Evolutionary conservation across 495 filamentous ascomycete genomes (phyloP), one percentile per base, ranked within the genome.

Genomic region (Patellaria atrata): DNA sequence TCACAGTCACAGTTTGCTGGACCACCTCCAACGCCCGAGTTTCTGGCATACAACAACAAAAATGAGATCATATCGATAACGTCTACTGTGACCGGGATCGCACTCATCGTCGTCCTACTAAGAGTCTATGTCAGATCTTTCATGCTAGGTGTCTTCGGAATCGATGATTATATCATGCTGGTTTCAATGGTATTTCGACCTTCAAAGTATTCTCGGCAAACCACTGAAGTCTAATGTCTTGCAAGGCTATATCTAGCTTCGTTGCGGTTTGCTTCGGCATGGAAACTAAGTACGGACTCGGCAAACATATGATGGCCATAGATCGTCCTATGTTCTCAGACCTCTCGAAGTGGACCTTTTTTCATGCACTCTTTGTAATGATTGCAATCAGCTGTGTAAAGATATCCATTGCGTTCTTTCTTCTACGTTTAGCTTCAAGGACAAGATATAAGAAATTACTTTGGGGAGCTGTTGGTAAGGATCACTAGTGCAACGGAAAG

Each of bases 101-200:
- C 51, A 5, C 32, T 51, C 5, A 1, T 49, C 3, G 30, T 48
- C 10, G 45, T 54, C 2, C 22, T 46, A 2, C 34, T 57, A 9
- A 40, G 53, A 3, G 27, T 44, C 33, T 54, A 57, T 39, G 53
- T 54, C 16, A 40, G 53, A 12, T 22, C 43, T 5, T n/a, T 20
- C 5, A 53, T 53, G 38, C 39, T 54, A 7, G 54, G 49, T 18
- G 43, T 52, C 22, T 44, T 57, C 30, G 53, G 53, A 2, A 3
- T 40, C 3, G 53, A 57, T 25, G 51, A 57, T 40, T 54, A 38
- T n/a, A 23, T 51, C 2, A 57, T 57, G 51, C 25, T 52, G 15
- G 12, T 47, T 9, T 48, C 53, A 8, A 44, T 47, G 40, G 40
- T 54, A 33, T n/a, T n/a, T n/a, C n/a, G n/a, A n/a, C n/a, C n/a